Base-by-base conservation (phyloP, 345 rosid species). In the Eucalyptus tenuipes region DNA sequence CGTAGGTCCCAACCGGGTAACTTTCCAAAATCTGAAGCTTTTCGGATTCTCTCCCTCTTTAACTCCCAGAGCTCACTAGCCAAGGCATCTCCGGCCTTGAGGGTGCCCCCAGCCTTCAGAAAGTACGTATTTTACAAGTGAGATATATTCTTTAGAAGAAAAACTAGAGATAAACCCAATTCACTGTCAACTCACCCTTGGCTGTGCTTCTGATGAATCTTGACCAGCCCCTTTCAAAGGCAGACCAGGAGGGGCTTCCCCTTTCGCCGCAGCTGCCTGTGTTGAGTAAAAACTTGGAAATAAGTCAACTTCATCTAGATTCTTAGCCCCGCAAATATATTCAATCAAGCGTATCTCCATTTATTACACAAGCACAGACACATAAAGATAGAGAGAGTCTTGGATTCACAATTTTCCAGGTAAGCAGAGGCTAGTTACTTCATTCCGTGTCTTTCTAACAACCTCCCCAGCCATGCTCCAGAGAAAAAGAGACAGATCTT, bases 201-300 rank as follows among this genome's bases (percentile, higher is more conserved):
- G 96, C 89, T 95, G 95, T 88, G 97, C 94, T 91, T 98, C 99
- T 86, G 99, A 94, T 84, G 99, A 95, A 93, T 97, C 97, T 92
- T 96, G 99, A 89, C 99, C 99, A 88, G 98, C 99, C 87, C 99
- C 98, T 92, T 98, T 98, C 84, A 98, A 92, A 92, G 99, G 99
- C 87, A 98, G 98, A 89, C 99, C 99, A 61, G 96, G 98, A 92
- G 99, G 99, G 88, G 99, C 99, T 94, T 98, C 99, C 91, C 99
- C 99, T 94, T 98, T 98, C 18, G 99, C 99, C 64, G 99, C 99
- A 88, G 99, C 99, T 90, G 99, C 99, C 99, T 98, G 94, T 93
- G 92, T 75, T 40, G 29, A 75, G 84, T 37, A 37, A 40, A 40
- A 75, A 47, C 88, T 87, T 66, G 71, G 47, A 33, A 61, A 24